These are phyloP conservation scores for Hemisphaericaspora xylofermentans DNA, from an alignment of 1,139 yeast genomes.

Conservation along the genomic window DNA sequence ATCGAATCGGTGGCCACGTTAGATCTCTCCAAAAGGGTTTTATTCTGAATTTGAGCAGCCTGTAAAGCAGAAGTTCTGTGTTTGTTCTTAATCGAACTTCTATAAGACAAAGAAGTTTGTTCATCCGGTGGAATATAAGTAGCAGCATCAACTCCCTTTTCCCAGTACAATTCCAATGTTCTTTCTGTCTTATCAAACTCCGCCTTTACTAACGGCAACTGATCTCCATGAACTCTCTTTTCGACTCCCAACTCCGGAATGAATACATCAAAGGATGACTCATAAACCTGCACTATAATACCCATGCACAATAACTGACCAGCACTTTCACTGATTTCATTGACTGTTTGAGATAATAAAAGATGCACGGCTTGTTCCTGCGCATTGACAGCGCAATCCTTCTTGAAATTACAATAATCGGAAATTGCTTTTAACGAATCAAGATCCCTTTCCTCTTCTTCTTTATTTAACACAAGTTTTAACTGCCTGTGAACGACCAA, in stretches of 20 bases:
- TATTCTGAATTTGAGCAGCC: constrained; percentile 61
- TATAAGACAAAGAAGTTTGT: constrained; percentile 68
- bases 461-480: constrained; percentile 55
- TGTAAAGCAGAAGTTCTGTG: constrained; percentile 69
- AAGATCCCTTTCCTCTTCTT: constrained; percentile 40
- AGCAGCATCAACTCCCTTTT: constrained; percentile 85
- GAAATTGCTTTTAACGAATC: constrained; percentile 78
- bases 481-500: constrained; percentile 90
- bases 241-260: constrained; percentile 96
- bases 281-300: constrained; percentile 87
- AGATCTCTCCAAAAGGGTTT: constrained; percentile 30
- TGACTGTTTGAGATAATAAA: constrained; percentile 78
- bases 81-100: constrained; percentile 76
- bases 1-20: constrained; percentile 42
- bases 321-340: constrained; percentile 70
- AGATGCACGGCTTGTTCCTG: constrained; percentile 95
- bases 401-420: constrained; percentile 92
- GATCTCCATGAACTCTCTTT: constrained; percentile 97
- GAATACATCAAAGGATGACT: constrained; percentile 91
- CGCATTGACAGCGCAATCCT: constrained; percentile 90
- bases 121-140: constrained; percentile 90
- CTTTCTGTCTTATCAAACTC: constrained; percentile 76
- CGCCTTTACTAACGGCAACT: constrained; percentile 86
- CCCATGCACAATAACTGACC: constrained; percentile 87
- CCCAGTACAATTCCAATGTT: constrained; percentile 86